Evolutionary conservation across 1,139 yeast genomes (phyloP).

Genomic region (Neolecta irregularis): DNA sequence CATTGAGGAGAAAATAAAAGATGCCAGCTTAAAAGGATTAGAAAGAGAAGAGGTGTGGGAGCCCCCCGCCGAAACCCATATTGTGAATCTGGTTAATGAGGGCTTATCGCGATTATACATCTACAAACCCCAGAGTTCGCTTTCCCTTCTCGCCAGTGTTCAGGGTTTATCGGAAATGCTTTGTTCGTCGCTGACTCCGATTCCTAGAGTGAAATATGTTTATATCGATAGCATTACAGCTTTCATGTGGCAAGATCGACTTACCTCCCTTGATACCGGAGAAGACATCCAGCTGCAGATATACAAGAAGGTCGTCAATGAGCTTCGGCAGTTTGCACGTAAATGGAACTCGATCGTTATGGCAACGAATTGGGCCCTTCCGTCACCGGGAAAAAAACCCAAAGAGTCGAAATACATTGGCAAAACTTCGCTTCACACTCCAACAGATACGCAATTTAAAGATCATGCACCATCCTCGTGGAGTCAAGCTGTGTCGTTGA

Average conservation of each 20-base stretch:
- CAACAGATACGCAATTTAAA: constrained; percentile 1
- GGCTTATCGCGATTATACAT: constrained; percentile 3
- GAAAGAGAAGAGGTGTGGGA: background rate
- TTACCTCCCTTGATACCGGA: background rate
- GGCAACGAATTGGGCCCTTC: background rate
- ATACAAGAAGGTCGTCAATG: background rate
- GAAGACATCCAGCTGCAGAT: background rate
- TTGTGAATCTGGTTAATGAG: background rate
- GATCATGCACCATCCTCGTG: constrained; percentile 1
- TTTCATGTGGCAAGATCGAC: constrained; percentile 8
- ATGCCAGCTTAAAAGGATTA: background rate
- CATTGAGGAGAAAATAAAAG: constrained; percentile 2
- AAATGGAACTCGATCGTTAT: constrained; percentile 3
- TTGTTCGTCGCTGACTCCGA: no score
- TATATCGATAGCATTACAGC: constrained; percentile 9
- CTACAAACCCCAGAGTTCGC: constrained; percentile 7
- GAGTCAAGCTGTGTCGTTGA: constrained; percentile 1
- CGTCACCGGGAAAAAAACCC: background rate
- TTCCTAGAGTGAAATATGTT: constrained; percentile 6
- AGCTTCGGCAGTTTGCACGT: background rate
- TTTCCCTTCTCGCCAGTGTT: constrained; percentile 7
- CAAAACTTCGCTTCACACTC: background rate
- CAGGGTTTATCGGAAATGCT: constrained; percentile 2
- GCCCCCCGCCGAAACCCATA: no score
- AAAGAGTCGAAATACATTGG: background rate